Conservation (phyloP, 2,329 filamentous ascomycete species). For the Calonectria pauciramosa region DNA sequence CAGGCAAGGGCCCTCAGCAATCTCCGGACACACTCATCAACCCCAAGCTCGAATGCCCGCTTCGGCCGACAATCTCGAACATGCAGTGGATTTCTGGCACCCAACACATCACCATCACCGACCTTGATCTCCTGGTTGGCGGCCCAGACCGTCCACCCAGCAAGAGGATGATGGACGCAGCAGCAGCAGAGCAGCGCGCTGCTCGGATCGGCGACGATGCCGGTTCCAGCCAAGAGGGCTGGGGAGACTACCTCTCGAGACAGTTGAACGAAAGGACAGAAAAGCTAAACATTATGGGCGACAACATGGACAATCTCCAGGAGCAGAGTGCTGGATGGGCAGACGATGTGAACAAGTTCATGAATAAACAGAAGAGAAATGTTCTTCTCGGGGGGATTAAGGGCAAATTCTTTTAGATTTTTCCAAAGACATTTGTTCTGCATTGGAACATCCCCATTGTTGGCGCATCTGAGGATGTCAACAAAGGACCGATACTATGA, state of each 20-base stretch:
- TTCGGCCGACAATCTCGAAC: slow-evolving; percentile 93
- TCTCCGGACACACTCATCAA: slow-evolving; percentile 84
- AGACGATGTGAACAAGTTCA: slow-evolving; percentile 89
- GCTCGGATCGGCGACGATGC: slow-evolving; percentile 53
- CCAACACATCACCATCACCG: slow-evolving; percentile 87
- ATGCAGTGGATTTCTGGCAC: slow-evolving; percentile 97
- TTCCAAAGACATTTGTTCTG: neutral
- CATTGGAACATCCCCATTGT: neutral
- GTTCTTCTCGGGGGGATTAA: slow-evolving; percentile 79
- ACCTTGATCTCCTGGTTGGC: slow-evolving; percentile 92
- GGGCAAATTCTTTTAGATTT: slow-evolving; percentile 65
- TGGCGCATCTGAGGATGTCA: neutral
- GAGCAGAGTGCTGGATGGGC: slow-evolving; percentile 87
- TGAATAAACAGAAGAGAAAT: slow-evolving; percentile 88
- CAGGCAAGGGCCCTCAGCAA: slow-evolving; percentile 73
- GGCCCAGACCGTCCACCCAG: slow-evolving; percentile 89
- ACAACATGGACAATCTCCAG: slow-evolving; percentile 86
- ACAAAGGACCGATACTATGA: slow-evolving; percentile 4
- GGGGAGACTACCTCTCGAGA: slow-evolving; percentile 85
- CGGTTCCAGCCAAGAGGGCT: slow-evolving; percentile 68
- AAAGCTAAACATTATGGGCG: slow-evolving; percentile 84
- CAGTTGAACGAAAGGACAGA: slow-evolving; percentile 94
- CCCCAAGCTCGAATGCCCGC: slow-evolving; percentile 77
- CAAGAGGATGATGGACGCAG: slow-evolving; percentile 87
- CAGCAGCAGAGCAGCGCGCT: slow-evolving; percentile 79